phyloP scores from a whole-genome alignment of 306 rosid species.

The Castanospermum australe region DNA sequence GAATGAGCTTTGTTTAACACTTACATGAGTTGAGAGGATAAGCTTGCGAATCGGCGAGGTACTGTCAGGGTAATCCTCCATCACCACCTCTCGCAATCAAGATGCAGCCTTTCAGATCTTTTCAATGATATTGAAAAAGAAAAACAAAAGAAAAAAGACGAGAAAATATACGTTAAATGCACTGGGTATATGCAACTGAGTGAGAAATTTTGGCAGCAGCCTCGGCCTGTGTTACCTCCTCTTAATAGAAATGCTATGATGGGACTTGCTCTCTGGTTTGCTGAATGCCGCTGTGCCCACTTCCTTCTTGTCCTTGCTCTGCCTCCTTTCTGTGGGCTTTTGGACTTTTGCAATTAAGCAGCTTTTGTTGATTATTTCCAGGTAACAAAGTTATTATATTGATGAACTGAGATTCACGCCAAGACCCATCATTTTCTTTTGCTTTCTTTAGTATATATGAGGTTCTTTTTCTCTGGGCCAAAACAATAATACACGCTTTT shows the following conservation, averaged over 20 bases:
- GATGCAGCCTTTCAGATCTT: slow-evolving; percentile 33
- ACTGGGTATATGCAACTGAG: not conserved
- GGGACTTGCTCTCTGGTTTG: slow-evolving; percentile 31
- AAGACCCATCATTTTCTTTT: slow-evolving; percentile 44
- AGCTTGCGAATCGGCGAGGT: slow-evolving; percentile 55
- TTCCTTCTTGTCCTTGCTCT: slow-evolving; percentile 28
- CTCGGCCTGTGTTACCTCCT: slow-evolving; percentile 10
- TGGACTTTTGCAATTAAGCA: slow-evolving; percentile 37
- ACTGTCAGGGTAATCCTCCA: slow-evolving; percentile 38
- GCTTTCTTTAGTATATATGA: slow-evolving; percentile 2
- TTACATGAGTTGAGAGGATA: slow-evolving; percentile 52
- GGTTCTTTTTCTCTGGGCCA: slow-evolving; percentile 14
- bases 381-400: not conserved
- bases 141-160: not conserved
- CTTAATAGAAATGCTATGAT: slow-evolving; percentile 37
- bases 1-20: slow-evolving; percentile 11
- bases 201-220: not conserved
- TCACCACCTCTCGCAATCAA: slow-evolving; percentile 55
- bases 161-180: too few species aligned
- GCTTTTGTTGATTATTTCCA: slow-evolving; percentile 25
- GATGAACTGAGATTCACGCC: slow-evolving; percentile 49
- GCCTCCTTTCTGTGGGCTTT: slow-evolving; percentile 25
- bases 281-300: slow-evolving; percentile 30
- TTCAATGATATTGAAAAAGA: not conserved
- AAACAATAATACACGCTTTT: slow-evolving; percentile 11